Base-by-base conservation (phyloP, 371 early-diverging fungal genomes). In the Mortierella sp. region DNA sequence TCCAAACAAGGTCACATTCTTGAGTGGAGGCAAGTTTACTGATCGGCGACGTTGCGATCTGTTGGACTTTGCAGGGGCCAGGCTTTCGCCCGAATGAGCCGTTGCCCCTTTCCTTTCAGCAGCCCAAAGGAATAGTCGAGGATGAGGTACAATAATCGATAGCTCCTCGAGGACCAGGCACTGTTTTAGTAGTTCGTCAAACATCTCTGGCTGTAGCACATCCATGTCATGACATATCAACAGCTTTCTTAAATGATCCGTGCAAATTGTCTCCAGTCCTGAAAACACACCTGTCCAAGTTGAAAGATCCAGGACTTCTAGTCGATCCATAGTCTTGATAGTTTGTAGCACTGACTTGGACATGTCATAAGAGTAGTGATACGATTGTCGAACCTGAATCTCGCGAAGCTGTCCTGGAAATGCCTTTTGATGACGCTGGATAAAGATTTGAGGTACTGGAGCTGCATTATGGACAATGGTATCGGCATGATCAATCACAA, bases 151-250 rank as follows among this genome's bases (percentile, higher is more conserved):
- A 21, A 76, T 50, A 50, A 76, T 76, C 15, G 76, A 76, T 4
- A 76, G 67, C 58, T 76, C 76, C 70, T 76, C 76, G 22, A 76
- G 66, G n/a, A 70, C 70, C 45, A 43, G 47, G 59, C 76, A 76
- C n/a, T 63, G 66, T 48, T 70, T 65, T 53, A 76, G 28, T 16
- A 76, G 59, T 11, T 55, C 63, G 32, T 76, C 76, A 67, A 76
- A 76, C 70, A 76, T 70, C 5, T 69, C 63, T 11, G 65, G 69
- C 1, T 58, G 53, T 19, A 63, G 50, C 24, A 76, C 67, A 6
- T 76, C 76, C 70, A 76, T 76, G 45, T 76, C 67, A 61, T 76
- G 76, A 33, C 70, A 70, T n/a, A 76, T 70, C 48, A 76, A 22
- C 32, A 76, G 58, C 53, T 69, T 76, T 45, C 76, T 36, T 8